A percentile compares a stretch with the other conserved stretches of the same genome.
Conservation (phyloP, 1,284 basidiomycete species). For the Blastosporella zonata region DNA sequence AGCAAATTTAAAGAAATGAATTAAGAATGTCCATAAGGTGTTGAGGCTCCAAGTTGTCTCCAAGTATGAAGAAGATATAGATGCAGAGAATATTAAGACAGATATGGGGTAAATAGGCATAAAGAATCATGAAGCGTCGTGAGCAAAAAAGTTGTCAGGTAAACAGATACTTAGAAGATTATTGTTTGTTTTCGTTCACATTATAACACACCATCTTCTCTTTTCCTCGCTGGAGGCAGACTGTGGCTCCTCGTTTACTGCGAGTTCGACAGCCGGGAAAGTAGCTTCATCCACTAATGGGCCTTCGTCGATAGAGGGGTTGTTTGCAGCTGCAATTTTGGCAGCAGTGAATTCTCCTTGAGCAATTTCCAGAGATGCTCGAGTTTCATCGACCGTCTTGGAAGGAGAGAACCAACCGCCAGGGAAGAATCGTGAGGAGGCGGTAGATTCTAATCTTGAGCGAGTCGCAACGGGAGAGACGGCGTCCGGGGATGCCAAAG, state of each 20-base stretch:
- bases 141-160: not conserved
- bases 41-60: conserved; percentile 43
- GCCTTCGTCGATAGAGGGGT: conserved; percentile 18
- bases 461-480: conserved; percentile 28
- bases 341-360: conserved; percentile 44
- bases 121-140: conserved; percentile 7
- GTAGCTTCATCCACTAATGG: conserved; percentile 15
- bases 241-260: conserved; percentile 14
- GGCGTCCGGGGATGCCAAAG: conserved; percentile 14
- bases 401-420: conserved; percentile 51
- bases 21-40: conserved; percentile 11
- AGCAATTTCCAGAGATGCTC: conserved; percentile 49
- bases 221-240: conserved; percentile 20
- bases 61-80: conserved; percentile 35
- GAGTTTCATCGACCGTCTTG: conserved; percentile 36
- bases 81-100: conserved; percentile 8
- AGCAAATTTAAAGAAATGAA: conserved; percentile 7
- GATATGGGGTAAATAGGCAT: conserved; percentile 16
- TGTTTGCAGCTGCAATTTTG: conserved; percentile 24
- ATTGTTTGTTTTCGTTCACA: conserved; percentile 22
- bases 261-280: conserved; percentile 11
- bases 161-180: not conserved
- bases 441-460: conserved; percentile 45
- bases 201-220: conserved; percentile 30
- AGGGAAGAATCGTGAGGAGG: conserved; percentile 54